A percentile compares a stretch with the other conserved stretches of the same genome.
Conservation (phyloP, 1,284 basidiomycete species). For the Naganishia sp. region DNA sequence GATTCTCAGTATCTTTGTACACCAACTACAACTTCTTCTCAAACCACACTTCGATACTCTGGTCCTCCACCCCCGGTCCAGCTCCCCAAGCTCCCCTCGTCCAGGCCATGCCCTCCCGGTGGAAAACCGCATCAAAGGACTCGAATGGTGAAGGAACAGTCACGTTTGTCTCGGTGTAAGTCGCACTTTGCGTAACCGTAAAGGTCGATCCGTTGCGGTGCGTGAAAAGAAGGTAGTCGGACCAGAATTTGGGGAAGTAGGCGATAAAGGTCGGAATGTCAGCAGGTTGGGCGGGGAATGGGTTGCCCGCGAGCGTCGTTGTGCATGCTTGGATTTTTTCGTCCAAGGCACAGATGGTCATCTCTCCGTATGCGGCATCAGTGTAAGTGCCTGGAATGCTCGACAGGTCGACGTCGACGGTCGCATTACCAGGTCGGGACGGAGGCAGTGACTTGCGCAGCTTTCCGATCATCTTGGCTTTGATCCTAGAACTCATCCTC, state of each 20-base stretch:
- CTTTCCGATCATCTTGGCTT: not conserved
- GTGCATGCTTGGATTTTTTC: not conserved
- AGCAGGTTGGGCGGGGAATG: not conserved
- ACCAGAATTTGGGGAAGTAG: conserved; percentile 32
- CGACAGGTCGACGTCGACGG: not conserved
- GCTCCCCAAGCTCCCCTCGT: conserved; percentile 39
- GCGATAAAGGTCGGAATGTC: conserved; percentile 29
- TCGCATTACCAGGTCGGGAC: not conserved
- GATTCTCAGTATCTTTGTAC: too few species aligned
- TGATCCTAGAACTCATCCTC: not conserved
- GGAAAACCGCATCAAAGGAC: conserved; percentile 31
- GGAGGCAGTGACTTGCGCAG: not conserved
- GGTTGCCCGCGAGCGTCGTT: conserved; percentile 3
- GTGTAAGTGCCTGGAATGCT: conserved; percentile 29
- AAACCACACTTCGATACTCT: conserved; percentile 40
- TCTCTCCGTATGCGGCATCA: conserved; percentile 31
- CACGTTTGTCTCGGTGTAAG: conserved; percentile 10
- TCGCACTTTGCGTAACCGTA: conserved; percentile 22
- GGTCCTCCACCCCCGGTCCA: conserved; percentile 31
- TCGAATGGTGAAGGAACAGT: conserved; percentile 2
- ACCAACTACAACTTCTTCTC: conserved; percentile 6
- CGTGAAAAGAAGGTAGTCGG: conserved; percentile 37
- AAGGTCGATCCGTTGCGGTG: conserved; percentile 37
- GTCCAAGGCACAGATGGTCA: conserved; percentile 19
- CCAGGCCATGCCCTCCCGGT: conserved; percentile 33